These are phyloP conservation scores for Rhypophila decipiens DNA, from an alignment of 495 filamentous ascomycete genomes.

Conservation along the genomic window DNA sequence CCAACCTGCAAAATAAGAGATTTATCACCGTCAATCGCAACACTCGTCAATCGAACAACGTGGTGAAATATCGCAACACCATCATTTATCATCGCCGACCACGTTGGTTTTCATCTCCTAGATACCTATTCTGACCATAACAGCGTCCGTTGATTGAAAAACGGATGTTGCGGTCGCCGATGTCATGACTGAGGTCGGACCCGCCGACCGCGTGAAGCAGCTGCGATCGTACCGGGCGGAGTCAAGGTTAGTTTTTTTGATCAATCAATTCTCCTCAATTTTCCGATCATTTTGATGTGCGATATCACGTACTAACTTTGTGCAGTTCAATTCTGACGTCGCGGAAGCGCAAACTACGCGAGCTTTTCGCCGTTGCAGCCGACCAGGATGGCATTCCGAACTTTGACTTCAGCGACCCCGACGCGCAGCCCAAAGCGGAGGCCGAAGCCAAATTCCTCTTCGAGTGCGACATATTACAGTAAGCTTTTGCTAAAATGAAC, in stretches of 20 bases:
- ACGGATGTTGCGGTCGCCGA: conserved; percentile 52
- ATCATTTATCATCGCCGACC: conserved; percentile 56
- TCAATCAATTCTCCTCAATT: conserved; percentile 35
- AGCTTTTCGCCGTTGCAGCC: conserved; percentile 62
- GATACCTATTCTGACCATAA: conserved; percentile 23
- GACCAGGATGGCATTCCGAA: conserved; percentile 38
- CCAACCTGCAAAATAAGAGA: conserved; percentile 22
- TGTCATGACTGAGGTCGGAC: conserved; percentile 54
- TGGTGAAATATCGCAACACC: conserved; percentile 53
- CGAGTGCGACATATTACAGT: conserved; percentile 70
- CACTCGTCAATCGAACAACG: conserved; percentile 21
- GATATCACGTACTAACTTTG: conserved; percentile 29
- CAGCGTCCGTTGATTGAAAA: conserved; percentile 47
- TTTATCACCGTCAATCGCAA: conserved; percentile 22
- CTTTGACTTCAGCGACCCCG: conserved; percentile 34
- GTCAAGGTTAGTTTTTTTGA: conserved; percentile 36
- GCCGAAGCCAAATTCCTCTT: conserved; percentile 63
- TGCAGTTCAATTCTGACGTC: conserved; percentile 66
- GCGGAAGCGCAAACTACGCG: conserved; percentile 77
- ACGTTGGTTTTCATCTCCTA: conserved; percentile 28
- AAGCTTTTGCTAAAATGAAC: conserved; percentile 35
- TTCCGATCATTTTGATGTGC: conserved; percentile 40
- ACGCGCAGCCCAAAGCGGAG: conserved; percentile 43
- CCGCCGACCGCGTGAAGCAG: conserved; percentile 48
- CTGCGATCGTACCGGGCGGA: conserved; percentile 47